These are phyloP conservation scores for Aspergillus ostianus DNA, from an alignment of 495 filamentous ascomycete genomes.

Conservation along the genomic window DNA sequence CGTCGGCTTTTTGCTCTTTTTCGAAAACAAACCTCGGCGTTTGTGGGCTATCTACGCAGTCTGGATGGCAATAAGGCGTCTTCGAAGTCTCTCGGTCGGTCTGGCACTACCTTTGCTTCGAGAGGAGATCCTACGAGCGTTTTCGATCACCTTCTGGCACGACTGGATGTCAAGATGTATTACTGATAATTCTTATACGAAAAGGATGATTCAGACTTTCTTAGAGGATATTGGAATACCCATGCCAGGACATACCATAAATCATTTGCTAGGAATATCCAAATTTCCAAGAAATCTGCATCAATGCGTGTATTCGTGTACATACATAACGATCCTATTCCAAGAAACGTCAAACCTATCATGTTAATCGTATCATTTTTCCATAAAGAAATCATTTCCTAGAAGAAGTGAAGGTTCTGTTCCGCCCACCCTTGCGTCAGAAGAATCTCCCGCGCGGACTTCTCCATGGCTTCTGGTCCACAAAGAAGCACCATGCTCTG, in stretches of 20 bases:
- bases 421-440: constrained; percentile 72
- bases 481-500: constrained; percentile 76
- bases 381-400: neutral
- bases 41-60: constrained; percentile 44
- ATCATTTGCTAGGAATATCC: neutral
- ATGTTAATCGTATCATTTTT: neutral
- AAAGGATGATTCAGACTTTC: neutral
- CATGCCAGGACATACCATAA: neutral
- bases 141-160: constrained; percentile 48
- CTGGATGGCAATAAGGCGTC: constrained; percentile 49
- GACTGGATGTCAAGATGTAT: constrained; percentile 51
- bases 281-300: neutral
- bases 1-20: constrained; percentile 60
- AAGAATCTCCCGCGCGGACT: constrained; percentile 60
- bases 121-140: constrained; percentile 37
- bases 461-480: constrained; percentile 79
- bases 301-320: neutral
- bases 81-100: constrained; percentile 31
- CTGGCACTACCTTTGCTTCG: constrained; percentile 27
- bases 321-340: neutral
- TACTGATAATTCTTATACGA: constrained; percentile 30
- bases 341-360: neutral
- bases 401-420: constrained; percentile 86
- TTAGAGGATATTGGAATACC: no score
- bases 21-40: constrained; percentile 65